These are phyloP conservation scores for Juglanconis oblonga DNA, from an alignment of 2,329 filamentous ascomycete genomes.

Conservation along the genomic window DNA sequence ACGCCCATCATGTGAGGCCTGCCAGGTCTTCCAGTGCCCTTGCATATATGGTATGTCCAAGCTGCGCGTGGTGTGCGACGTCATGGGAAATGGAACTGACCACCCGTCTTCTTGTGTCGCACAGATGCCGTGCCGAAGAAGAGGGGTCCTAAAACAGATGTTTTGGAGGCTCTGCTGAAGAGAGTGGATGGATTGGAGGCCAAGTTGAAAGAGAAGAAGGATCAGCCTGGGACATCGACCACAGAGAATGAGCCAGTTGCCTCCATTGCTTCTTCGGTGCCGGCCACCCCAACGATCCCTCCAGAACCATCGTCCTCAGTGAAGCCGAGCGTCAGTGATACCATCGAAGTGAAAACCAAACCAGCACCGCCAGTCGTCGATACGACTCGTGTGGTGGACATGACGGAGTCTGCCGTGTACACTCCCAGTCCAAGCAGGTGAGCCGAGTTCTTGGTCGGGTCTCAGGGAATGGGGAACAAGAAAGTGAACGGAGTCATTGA, in stretches of 20 bases:
- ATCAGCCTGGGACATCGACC: constrained; percentile 25
- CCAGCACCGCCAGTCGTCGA: constrained; percentile 40
- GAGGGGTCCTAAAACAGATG: constrained; percentile 84
- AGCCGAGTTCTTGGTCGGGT: constrained; percentile 9
- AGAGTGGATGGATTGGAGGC: constrained; percentile 83
- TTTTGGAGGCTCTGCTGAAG: constrained; percentile 79
- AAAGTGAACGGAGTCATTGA: not conserved
- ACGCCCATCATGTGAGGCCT: constrained; percentile 82
- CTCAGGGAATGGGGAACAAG: not conserved
- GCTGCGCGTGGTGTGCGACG: not conserved
- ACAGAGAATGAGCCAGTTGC: constrained; percentile 26
- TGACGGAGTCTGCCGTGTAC: constrained; percentile 38
- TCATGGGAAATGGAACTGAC: constrained; percentile 7
- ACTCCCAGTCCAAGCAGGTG: constrained; percentile 40
- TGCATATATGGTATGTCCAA: constrained; percentile 75
- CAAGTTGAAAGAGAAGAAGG: constrained; percentile 65
- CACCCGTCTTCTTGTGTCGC: not conserved
- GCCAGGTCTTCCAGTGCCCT: constrained; percentile 82
- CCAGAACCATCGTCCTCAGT: constrained; percentile 21
- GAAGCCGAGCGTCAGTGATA: constrained; percentile 23
- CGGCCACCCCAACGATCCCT: not conserved
- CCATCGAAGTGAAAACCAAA: constrained; percentile 37
- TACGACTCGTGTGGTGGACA: constrained; percentile 30
- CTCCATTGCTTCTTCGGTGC: constrained; percentile 22
- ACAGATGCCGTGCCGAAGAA: constrained; percentile 87